Evolutionary conservation across 1,139 yeast species (phyloP).

Genomic region (Blastobotrys malaysiensis): DNA sequence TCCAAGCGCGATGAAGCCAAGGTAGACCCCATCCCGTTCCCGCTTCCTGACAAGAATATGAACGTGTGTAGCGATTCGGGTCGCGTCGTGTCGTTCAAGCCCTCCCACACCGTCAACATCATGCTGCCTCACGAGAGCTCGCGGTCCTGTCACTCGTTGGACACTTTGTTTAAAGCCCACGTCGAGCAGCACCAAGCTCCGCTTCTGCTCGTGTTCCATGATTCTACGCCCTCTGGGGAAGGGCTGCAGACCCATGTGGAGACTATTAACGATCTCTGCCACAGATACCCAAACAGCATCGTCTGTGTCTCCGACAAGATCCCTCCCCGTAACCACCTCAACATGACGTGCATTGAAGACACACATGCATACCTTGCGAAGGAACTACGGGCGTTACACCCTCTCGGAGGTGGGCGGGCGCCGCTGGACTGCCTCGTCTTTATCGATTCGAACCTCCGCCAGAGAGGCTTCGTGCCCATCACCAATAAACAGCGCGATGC

Average conservation of each 20-base stretch:
- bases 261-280: constrained; percentile 1
- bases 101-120: not conserved
- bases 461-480: constrained; percentile 14
- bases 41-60: constrained; percentile 4
- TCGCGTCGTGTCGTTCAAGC: not conserved
- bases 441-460: constrained; percentile 12
- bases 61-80: constrained; percentile 10
- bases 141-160: not conserved
- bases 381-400: constrained; percentile 22
- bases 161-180: not conserved
- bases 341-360: constrained; percentile 7
- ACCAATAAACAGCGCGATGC: not conserved
- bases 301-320: constrained; percentile 2
- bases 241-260: not conserved
- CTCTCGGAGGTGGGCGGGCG: constrained; percentile 23
- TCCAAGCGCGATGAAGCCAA: not conserved
- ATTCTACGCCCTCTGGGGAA: not conserved
- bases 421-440: constrained; percentile 19
- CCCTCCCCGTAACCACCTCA: not conserved
- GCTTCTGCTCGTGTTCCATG: constrained; percentile 10
- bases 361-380: constrained; percentile 16
- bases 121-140: constrained; percentile 1
- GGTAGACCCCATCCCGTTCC: constrained; percentile 4
- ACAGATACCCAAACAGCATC: constrained; percentile 6
- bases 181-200: constrained; percentile 6